Conservation (phyloP, 495 filamentous ascomycete species). For the Cairneyella variabilis region DNA sequence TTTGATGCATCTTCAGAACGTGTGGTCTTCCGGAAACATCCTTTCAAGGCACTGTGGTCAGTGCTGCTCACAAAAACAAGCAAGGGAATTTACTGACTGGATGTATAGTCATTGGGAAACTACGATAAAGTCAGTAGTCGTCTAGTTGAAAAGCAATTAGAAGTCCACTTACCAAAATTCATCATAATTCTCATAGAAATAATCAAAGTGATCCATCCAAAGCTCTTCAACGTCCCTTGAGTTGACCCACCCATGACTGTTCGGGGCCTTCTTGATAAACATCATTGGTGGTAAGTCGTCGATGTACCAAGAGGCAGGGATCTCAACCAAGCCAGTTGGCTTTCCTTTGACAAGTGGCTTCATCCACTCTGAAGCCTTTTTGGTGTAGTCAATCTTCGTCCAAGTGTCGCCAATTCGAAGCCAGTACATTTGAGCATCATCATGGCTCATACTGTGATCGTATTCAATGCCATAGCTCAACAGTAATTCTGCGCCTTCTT, state of each 20-base stretch:
- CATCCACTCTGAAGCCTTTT: constrained; percentile 64
- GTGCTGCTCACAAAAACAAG: too few relatives aligned
- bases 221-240: constrained; percentile 43
- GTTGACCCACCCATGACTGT: constrained; percentile 60
- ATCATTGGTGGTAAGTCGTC: constrained; percentile 58
- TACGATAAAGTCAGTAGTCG: neutral
- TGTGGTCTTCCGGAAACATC: constrained; percentile 50
- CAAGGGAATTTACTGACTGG: too few relatives aligned
- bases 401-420: constrained; percentile 57
- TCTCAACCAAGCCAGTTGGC: constrained; percentile 57
- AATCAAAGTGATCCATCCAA: constrained; percentile 60
- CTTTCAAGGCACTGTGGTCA: too few relatives aligned
- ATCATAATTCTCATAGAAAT: constrained; percentile 67
- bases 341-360: constrained; percentile 52
- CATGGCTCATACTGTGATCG: constrained; percentile 63
- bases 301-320: constrained; percentile 65
- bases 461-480: constrained; percentile 68
- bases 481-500: constrained; percentile 63
- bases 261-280: constrained; percentile 58
- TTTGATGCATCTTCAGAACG: constrained; percentile 60
- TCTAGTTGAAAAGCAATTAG: neutral
- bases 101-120: constrained; percentile 69
- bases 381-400: constrained; percentile 58
- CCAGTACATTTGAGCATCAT: constrained; percentile 65
- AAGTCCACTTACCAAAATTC: constrained; percentile 40